Conservation (phyloP, 306 rosid species). For the Sicyos baderoa region DNA sequence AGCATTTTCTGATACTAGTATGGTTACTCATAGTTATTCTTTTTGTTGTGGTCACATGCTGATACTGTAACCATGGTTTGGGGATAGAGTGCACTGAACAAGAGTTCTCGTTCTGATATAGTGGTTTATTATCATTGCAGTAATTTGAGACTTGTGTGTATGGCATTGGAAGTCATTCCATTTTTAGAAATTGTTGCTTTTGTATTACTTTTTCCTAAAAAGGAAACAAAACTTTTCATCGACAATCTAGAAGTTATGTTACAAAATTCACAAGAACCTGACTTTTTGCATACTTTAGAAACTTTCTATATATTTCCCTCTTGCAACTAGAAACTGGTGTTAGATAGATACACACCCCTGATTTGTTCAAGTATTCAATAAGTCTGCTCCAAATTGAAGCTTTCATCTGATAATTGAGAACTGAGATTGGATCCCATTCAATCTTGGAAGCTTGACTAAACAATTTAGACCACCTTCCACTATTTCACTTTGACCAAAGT, state of each 20-base stretch:
- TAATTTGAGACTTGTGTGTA: not conserved
- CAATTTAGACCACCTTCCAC: not conserved
- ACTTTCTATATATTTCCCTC: not conserved
- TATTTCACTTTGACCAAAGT: not conserved
- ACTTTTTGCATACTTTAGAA: not conserved
- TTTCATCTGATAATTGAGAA: not conserved
- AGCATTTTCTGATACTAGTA: conserved; percentile 4
- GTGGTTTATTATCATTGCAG: not conserved
- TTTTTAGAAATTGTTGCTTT: not conserved
- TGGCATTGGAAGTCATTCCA: not conserved
- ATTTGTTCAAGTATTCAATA: not conserved
- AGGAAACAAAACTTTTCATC: not conserved
- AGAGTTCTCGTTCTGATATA: not conserved
- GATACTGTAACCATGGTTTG: not conserved
- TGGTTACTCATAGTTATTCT: not conserved
- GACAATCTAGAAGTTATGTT: too few species aligned
- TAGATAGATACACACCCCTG: not conserved
- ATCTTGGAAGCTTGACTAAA: not conserved
- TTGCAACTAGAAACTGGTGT: not conserved
- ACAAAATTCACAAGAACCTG: not conserved
- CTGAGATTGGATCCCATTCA: not conserved
- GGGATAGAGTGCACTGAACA: not conserved
- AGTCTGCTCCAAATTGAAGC: not conserved
- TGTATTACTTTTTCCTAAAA: not conserved
- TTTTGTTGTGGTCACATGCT: conserved; percentile 6